Evolutionary conservation across 164 flowering plant genomes (phyloP), one percentile per base, ranked within the genome.

Genomic region (Vitis labrusca): DNA sequence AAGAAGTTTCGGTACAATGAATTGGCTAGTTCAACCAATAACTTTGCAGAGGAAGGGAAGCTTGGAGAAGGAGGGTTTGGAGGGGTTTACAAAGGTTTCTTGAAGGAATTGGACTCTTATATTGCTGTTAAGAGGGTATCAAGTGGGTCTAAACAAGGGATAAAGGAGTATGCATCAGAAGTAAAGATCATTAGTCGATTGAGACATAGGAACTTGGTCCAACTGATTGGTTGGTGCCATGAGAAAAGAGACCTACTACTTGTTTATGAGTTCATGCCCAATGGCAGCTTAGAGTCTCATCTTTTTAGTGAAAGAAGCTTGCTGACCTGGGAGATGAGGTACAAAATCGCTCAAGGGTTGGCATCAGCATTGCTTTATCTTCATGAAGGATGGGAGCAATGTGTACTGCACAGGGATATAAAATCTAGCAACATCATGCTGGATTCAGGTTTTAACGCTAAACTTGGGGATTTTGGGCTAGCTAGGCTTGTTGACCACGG

Each of bases 361-460:
- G 85, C 85, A 23, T 76, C 82, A 0, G 82, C 71, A 0, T 30
- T 85, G 74, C 71, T 81, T 13, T 85, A 83, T 62, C 71, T 82
- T 9, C 87, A 82, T n/a, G 85, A 84, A 52, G 83, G 76, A 55
- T 66, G 83, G 69, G 84, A 79, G 14, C 72, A 74, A 29, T 74
- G 75, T 30, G 78, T 81, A 7, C 61, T 81, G 30, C 85, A 79
- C 56, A 77, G 81, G 32, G 84, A 81, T 16, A 74, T 78, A 27
- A 81, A 81, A 44, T 68, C 81, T 0, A 81, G 84, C 73, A 81
- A 81, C 23, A 59, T 81, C 3, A 81, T 81, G 84, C 29, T 81
- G 53, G 84, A 81, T 59, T 71, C 82, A 5, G 50, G 58, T 32
- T 82, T 76, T 77, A 74, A 71, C 19, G 73, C 85, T 0, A 77